These are phyloP conservation scores for Saccharomyces hybrid DNA, from an alignment of 1,139 yeast genomes.

Conservation along the genomic window DNA sequence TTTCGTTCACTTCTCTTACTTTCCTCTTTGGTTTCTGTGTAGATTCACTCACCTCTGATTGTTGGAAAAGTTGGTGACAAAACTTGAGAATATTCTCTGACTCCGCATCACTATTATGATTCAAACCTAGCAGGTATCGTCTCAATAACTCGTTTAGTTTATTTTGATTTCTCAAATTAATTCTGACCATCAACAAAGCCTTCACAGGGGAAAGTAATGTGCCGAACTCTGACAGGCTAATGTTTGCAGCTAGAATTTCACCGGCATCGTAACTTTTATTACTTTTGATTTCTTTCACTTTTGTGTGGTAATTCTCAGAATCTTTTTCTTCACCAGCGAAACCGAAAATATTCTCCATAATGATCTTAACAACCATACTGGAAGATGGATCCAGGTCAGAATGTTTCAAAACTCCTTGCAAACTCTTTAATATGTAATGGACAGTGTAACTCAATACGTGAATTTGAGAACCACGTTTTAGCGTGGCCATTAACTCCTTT, in stretches of 20 bases:
- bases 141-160: slow-evolving; percentile 74
- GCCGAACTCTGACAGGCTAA: slow-evolving; percentile 53
- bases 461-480: slow-evolving; percentile 84
- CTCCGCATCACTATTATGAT: slow-evolving; percentile 52
- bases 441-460: slow-evolving; percentile 88
- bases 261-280: slow-evolving; percentile 86
- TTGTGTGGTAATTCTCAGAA: slow-evolving; percentile 80
- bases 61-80: slow-evolving; percentile 68
- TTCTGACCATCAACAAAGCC: slow-evolving; percentile 52
- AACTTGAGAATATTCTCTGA: slow-evolving; percentile 56
- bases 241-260: slow-evolving; percentile 62
- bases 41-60: slow-evolving; percentile 30
- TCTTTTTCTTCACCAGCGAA: slow-evolving; percentile 92
- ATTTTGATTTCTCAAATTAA: slow-evolving; percentile 60
- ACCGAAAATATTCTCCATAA: slow-evolving; percentile 93
- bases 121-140: slow-evolving; percentile 70
- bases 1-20: slow-evolving; percentile 28
- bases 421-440: slow-evolving; percentile 58
- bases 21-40: slow-evolving; percentile 20
- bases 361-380: slow-evolving; percentile 52
- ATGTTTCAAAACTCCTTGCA: slow-evolving; percentile 42
- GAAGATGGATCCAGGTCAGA: slow-evolving; percentile 76
- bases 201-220: slow-evolving; percentile 64
- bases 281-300: slow-evolving; percentile 84
- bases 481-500: slow-evolving; percentile 68